Evolutionary conservation across 1,284 basidiomycete genomes (phyloP).

Genomic region (Marasmius sp.): DNA sequence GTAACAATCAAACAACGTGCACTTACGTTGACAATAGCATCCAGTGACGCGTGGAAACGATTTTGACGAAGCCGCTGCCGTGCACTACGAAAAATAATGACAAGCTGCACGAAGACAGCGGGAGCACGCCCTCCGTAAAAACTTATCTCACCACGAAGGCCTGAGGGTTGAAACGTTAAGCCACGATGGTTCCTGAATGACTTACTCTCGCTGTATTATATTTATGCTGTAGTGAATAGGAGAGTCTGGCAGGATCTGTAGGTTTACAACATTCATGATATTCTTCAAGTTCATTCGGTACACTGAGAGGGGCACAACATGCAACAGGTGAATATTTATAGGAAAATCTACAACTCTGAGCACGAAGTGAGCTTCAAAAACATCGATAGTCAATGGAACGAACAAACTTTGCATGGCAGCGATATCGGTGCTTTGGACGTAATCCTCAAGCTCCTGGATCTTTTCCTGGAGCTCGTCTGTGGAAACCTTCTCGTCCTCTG

Average conservation of each 20-base stretch:
- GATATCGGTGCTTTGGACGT: slow-evolving; percentile 93
- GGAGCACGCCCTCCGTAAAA: not conserved
- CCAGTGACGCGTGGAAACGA: not conserved
- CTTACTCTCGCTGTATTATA: not conserved
- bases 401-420: slow-evolving; percentile 86
- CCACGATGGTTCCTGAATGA: not conserved
- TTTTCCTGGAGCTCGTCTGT: slow-evolving; percentile 93
- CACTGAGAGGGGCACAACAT: too few relatives aligned
- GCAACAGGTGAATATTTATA: not conserved
- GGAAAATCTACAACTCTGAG: slow-evolving; percentile 37
- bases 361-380: slow-evolving; percentile 10
- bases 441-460: slow-evolving; percentile 88
- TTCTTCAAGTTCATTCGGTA: too few relatives aligned
- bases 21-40: not conserved
- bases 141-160: not conserved
- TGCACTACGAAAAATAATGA: not conserved
- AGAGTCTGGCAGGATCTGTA: too few relatives aligned
- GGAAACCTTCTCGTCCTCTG: slow-evolving; percentile 94
- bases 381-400: slow-evolving; percentile 1
- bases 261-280: too few relatives aligned
- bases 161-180: not conserved
- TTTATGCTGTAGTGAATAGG: too few relatives aligned
- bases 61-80: not conserved
- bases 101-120: not conserved
- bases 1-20: not conserved